Evolutionary conservation across 306 rosid genomes (phyloP), one percentile per base, ranked within the genome.

Genomic region (Adenanthera pavonina): DNA sequence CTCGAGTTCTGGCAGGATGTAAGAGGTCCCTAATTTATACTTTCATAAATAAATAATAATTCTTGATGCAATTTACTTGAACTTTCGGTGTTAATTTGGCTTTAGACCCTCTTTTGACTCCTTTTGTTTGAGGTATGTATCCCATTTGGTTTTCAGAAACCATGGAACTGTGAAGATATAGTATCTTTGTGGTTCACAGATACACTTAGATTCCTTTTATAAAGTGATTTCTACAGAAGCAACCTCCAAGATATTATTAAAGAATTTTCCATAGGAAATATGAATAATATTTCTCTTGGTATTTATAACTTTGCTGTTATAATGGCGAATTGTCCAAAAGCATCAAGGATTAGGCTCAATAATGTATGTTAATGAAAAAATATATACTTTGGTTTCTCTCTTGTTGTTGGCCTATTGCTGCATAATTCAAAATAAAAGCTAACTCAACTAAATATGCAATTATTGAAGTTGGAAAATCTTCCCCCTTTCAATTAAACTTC

Each of bases 1-100:
- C 98, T 89, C 94, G 97, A 35, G 86, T 85, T 78, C 82, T 94
- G 92, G 95, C 94, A 84, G 90, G 89, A 92, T 94, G 98, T 94
- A 94, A 92, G 98, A 78, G 77, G 77, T 83, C 83, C 84, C 80
- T 15, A 71, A 59, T 64, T 14, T 76, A 16, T 38, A 72, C 70
- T 69, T 51, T 41, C 34, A 43, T 78, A 71, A 35, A 77, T 67
- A 79, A 61, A 1, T 61, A 61, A 25, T 12, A 61, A 38, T 17
- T 61, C 17, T 10, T 13, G 41, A 12, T 33, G 40, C 68, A 33
- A 61, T 12, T 61, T 30, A 33, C 43, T 61, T 33, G 3, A 33
- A 33, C 68, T 68, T 51, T 77, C 25, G 30, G 44, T 81, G 67
- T 76, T 51, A 46, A 30, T 25, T 77, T 56, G 41, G 15, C 30